Evolutionary conservation across 2,329 filamentous ascomycete genomes (phyloP), one percentile per base, ranked within the genome.

Genomic region (Westerdykella ornata): DNA sequence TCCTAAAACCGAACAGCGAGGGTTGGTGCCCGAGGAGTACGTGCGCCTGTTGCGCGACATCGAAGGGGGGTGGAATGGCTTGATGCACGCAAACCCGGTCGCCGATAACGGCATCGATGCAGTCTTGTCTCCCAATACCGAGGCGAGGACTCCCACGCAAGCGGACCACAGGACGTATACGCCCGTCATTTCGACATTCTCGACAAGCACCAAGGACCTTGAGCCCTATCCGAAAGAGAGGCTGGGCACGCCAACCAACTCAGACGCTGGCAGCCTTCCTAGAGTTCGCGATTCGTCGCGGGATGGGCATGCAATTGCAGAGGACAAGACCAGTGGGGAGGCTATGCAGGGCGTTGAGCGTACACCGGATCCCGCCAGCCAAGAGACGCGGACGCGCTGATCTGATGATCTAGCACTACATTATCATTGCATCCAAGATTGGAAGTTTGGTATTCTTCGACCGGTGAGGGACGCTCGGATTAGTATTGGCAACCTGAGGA

Each of bases 21-120:
- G 92, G 1, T 75, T 98, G 28, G 92, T 98, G 1, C 92, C 92
- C 0, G 92, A 98, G 67, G 89, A 94, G 66, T 98, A 97, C 61
- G 92, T 98, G 32, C 82, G 92, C 13, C 72, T 98, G 35, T 75
- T 98, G 45, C 81, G 88, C 36, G 88, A 97, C 58, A 96, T 97
- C 41, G 88, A 96, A 64, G 89, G 89, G 15, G 90, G 88, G 26
- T 81, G 89, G 72, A 65, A 63, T 35, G 64, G 65, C 8, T 50
- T 68, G 18, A 65, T 67, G 62, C 63, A 66, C 33, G 62, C 62
- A 34, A 49, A 50, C 2, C 43, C 57, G 8, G 49, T 52, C 17
- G 46, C 51, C 5, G 39, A 51, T 19, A 30, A 38, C 30, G 33
- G 31, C 12, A 52, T 56, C 9, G 54, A 57, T 44, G 42, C 49